phyloP scores from a whole-genome alignment of 2,329 filamentous ascomycete species.

The Alternaria arbusti region DNA sequence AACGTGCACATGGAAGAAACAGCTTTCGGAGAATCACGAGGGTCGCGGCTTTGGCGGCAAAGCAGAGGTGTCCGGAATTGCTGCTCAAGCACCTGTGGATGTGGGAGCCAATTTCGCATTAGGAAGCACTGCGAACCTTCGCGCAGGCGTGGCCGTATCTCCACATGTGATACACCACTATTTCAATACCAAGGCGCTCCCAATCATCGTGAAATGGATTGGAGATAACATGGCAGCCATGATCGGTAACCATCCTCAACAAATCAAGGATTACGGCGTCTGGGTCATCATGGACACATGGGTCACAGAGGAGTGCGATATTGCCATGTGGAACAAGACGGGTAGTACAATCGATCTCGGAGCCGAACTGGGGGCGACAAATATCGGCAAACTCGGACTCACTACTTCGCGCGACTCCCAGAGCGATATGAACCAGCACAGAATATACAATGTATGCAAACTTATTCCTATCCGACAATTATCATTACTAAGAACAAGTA shows the following conservation, averaged over 20 bases:
- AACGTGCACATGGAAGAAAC: background rate
- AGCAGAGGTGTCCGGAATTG: background rate
- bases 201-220: no score
- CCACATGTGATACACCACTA: no score
- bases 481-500: background rate
- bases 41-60: background rate
- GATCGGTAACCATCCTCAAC: no score
- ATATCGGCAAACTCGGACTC: background rate
- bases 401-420: background rate
- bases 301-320: background rate
- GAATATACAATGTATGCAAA: accelerated
- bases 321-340: background rate
- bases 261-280: no score
- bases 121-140: background rate
- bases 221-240: no score
- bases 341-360: background rate
- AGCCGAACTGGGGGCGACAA: background rate
- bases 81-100: background rate
- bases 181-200: no score
- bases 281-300: background rate
- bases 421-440: background rate
- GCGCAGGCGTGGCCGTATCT: background rate
- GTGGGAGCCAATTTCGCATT: background rate
- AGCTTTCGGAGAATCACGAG: background rate
- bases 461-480: no score